Base-by-base conservation (phyloP, 352 stramenopile genomes). In the Globisporangium mamillatum region DNA sequence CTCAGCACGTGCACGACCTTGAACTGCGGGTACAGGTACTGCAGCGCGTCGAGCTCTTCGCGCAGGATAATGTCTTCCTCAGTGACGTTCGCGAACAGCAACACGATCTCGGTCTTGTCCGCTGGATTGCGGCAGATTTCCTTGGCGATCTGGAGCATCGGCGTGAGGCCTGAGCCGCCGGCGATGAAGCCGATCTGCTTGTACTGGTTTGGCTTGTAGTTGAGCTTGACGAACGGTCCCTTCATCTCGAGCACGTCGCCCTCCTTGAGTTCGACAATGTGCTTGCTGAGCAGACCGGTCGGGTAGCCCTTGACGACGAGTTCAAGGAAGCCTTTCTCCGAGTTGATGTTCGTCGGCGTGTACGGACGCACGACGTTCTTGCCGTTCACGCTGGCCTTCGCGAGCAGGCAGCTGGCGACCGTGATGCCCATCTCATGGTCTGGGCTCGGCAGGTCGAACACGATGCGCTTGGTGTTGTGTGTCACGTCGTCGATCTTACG, bases 261-360 rank as follows among this genome's bases (percentile, higher is more conserved):
- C 25, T 83, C 76, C 63, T 97, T 84, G 24, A 98, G 80, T 41
- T 80, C 64, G 60, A 90, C 79, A 12, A 98, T 88, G 78, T 97
- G 85, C 72, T 92, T 91, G 70, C 86, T 97, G 60, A 98, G 70
- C 50, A 86, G 74, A 3, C 92, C 93, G 41, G 84, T 80, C 12
- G 87, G 77, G 74, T 98, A 98, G 18, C 82, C 80, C 75, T 98
- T 98, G 72, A 98, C 88, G 46, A 97, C 84, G 44, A 97, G 79
- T 64, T 96, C 85, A 24, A 97, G 55, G 65, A 90, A 89, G 34
- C 90, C 92, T 58, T 82, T 88, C 74, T 95, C 85, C 27, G 84
- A 78, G 71, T 97, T 93, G 64, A 90, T 74, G 69, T 93, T 94
- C 60, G 77, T 89, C 14, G 93, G 93, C 60, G 92, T 98, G 80